These are phyloP conservation scores for Termitomyces sp. DNA, from an alignment of 1,284 basidiomycete species.

Conservation along the genomic window DNA sequence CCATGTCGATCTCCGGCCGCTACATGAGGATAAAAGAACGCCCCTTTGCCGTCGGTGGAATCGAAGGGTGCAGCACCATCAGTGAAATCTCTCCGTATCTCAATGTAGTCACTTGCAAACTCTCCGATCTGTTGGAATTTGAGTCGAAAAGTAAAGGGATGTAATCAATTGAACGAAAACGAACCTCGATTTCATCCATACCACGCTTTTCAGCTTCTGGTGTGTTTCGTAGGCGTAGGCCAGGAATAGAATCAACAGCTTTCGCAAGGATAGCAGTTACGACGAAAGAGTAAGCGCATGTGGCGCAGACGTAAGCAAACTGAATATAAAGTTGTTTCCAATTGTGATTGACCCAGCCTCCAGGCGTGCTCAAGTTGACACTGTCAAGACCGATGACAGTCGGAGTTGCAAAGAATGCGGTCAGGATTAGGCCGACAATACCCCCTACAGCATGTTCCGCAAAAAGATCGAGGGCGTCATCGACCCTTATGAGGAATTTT, in stretches of 20 bases:
- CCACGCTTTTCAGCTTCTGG: slow-evolving; percentile 81
- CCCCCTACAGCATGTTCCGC: slow-evolving; percentile 92
- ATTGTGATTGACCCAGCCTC: slow-evolving; percentile 37
- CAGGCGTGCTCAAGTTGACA: slow-evolving; percentile 33
- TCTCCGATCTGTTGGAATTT: slow-evolving; percentile 61
- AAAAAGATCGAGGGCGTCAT: slow-evolving; percentile 84
- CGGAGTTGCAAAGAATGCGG: slow-evolving; percentile 73
- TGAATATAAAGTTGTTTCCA: slow-evolving; percentile 71
- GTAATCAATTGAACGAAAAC: slow-evolving; percentile 15
- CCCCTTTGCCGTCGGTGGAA: slow-evolving; percentile 20
- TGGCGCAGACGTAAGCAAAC: slow-evolving; percentile 75
- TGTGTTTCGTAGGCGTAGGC: slow-evolving; percentile 67
- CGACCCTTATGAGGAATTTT: slow-evolving; percentile 63
- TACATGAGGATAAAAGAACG: slow-evolving; percentile 19
- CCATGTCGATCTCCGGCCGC: slow-evolving; percentile 48
- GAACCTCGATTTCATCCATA: slow-evolving; percentile 83
- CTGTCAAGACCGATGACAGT: slow-evolving; percentile 68
- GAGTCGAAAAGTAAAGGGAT: background rate
- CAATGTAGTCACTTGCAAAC: slow-evolving; percentile 74
- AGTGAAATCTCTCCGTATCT: slow-evolving; percentile 64
- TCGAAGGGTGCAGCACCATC: slow-evolving; percentile 44
- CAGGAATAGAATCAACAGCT: slow-evolving; percentile 71
- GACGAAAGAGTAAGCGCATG: slow-evolving; percentile 61
- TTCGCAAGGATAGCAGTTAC: slow-evolving; percentile 67
- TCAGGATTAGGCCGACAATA: slow-evolving; percentile 77